Evolutionary conservation across 2,329 filamentous ascomycete species (phyloP).

Genomic region (Penicillium brevicompactum): DNA sequence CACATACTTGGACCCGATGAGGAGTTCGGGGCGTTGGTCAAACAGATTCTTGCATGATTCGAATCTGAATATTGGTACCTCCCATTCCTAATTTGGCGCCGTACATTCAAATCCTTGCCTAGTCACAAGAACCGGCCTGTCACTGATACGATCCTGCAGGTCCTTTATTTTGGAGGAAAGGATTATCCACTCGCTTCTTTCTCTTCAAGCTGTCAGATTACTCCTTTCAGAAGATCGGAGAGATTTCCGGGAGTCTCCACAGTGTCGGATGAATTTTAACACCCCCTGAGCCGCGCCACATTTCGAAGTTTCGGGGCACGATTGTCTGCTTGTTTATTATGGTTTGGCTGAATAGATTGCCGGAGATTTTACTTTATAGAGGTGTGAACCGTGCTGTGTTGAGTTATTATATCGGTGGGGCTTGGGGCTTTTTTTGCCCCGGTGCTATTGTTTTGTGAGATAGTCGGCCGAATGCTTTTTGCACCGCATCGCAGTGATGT

Average conservation of each 20-base stretch:
- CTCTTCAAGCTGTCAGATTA: conserved; percentile 32
- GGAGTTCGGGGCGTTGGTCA: conserved; percentile 20
- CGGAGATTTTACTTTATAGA: conserved; percentile 25
- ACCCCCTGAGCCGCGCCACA: conserved; percentile 15
- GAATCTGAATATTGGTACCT: conserved; percentile 1
- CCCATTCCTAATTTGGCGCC: conserved; percentile 11
- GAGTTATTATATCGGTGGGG: neutral
- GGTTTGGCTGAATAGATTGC: neutral
- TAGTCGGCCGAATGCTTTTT: neutral
- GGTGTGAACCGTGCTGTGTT: conserved; percentile 22
- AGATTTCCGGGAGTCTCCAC: conserved; percentile 29
- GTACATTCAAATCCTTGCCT: conserved; percentile 5
- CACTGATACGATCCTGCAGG: conserved; percentile 9
- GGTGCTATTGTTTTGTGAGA: neutral
- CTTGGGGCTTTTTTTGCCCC: neutral
- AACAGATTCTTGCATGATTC: neutral
- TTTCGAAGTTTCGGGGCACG: conserved; percentile 9
- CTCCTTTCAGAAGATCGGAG: conserved; percentile 33
- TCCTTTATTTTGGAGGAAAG: conserved; percentile 2
- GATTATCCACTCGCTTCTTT: neutral
- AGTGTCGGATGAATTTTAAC: conserved; percentile 20
- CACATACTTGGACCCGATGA: conserved; percentile 20
- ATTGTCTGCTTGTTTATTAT: neutral
- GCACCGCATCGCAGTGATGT: neutral
- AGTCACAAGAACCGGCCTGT: conserved; percentile 12